Base-by-base conservation (phyloP, 139 green algal genomes). In the Chlorella sp. region DNA sequence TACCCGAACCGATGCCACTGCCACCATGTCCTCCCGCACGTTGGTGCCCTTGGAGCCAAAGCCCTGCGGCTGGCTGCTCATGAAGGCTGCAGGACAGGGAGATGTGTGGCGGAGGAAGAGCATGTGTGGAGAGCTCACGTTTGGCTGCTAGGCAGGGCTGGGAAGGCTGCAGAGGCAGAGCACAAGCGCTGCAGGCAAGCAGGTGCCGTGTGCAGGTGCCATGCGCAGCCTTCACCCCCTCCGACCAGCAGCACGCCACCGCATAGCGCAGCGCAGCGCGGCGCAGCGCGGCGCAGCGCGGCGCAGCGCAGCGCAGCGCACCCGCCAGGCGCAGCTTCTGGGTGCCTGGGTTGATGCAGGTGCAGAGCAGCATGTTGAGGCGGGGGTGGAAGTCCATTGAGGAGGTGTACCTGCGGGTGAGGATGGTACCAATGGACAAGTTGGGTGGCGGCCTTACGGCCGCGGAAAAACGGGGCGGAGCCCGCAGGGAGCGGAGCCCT, bases 351-450 rank as follows among this genome's bases (percentile, higher is more conserved):
- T 62, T 83, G 63, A 83, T 25, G 78, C 63, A 74, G 78, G 36
- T 57, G 28, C 78, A 68, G 23, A 94, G 70, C 44, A 94, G 80
- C 39, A 91, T 89, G 72, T 83, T 78, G 74, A 82, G 70, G 47
- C 57, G 60, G 30, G 85, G 73, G 69, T 93, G 79, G 62, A 94
- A 84, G 81, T 94, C 91, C 84, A 94, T 78, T 30, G 70, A 67
- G 70, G 88, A 94, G 56, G 90, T 78, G 79, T 84, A 94, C 51
- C 93, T 85, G n/a, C 73, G n/a, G 41, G 32, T 0, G 11, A 74
- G 67, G 28, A 74, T 2, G 34, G 0, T 2, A 17, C 21, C 67
- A 73, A 15, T 32, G 47, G 34, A 20, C 17, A 47, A 16, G 12
- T 3, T 25, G n/a, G n/a, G n/a, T n/a, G n/a, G n/a, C n/a, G n/a